A percentile compares a stretch with the other conserved stretches of the same genome.
phyloP scores from a whole-genome alignment of 805 yeast genomes.

The Candida maris region DNA sequence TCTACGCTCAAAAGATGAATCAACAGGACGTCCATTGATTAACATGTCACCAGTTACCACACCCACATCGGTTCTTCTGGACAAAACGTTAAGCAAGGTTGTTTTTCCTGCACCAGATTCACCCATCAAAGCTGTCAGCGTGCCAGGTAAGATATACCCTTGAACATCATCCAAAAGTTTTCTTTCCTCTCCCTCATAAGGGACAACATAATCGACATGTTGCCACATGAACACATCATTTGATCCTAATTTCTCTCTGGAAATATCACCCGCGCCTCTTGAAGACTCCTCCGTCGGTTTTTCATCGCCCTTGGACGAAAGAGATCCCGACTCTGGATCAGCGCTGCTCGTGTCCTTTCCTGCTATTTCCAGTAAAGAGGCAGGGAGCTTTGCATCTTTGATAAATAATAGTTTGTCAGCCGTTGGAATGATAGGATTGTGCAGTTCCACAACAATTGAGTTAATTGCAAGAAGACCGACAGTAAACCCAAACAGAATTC shows the following conservation, averaged over 20 bases:
- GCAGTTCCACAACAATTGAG: conserved; percentile 29
- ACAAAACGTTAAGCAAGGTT: conserved; percentile 49
- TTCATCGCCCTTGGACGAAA: conserved; percentile 5
- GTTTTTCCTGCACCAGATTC: conserved; percentile 67
- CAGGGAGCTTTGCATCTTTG: conserved; percentile 27
- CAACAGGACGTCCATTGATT: conserved; percentile 49
- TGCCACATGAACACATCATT: conserved; percentile 60
- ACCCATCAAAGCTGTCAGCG: conserved; percentile 59
- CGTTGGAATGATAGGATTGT: conserved; percentile 28
- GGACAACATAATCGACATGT: conserved; percentile 55
- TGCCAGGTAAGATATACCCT: conserved; percentile 50
- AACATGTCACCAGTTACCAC: conserved; percentile 54
- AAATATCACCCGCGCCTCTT: conserved; percentile 12
- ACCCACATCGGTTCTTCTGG: conserved; percentile 50
- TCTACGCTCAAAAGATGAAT: conserved; percentile 47
- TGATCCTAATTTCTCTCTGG: conserved; percentile 30
- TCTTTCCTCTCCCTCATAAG: conserved; percentile 39
- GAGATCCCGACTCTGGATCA: conserved; percentile 31
- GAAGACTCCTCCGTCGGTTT: conserved; percentile 16
- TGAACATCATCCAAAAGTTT: conserved; percentile 42
- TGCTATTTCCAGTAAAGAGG: conserved; percentile 26
- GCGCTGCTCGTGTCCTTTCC: conserved; percentile 26
- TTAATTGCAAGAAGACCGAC: conserved; percentile 36
- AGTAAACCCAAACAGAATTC: conserved; percentile 42
- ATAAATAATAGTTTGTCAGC: conserved; percentile 33